Evolutionary conservation across 208 protist species (phyloP).

Genomic region (Acanthamoeba lenticulata): DNA sequence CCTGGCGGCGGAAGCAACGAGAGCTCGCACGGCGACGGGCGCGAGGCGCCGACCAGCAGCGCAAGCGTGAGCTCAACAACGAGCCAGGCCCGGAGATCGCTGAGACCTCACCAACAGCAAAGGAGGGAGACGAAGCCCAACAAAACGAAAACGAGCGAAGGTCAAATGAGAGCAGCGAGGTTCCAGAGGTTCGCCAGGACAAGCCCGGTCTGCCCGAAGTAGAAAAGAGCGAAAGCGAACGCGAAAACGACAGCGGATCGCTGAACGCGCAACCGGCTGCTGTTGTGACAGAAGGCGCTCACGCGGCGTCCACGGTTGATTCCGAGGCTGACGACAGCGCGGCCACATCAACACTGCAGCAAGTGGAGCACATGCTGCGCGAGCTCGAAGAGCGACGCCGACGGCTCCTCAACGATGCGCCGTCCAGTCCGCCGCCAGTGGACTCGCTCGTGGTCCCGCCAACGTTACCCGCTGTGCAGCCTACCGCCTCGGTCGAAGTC

Average conservation of each 20-base stretch:
- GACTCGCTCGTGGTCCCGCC: too few species aligned
- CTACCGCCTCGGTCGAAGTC: too few species aligned
- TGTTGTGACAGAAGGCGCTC: background rate
- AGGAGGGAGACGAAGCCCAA: background rate
- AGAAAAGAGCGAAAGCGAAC: background rate
- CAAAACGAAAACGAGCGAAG: too few species aligned
- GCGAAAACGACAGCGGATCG: background rate
- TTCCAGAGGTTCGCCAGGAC: too few species aligned
- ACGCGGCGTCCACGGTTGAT: too few species aligned
- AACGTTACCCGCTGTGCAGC: too few species aligned
- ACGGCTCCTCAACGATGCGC: background rate
- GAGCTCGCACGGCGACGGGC: background rate
- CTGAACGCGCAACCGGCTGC: too few species aligned
- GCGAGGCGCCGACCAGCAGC: background rate
- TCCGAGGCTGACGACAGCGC: background rate
- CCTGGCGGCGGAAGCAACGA: slow-evolving; percentile 8
- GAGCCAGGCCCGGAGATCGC: too few species aligned
- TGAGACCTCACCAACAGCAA: background rate
- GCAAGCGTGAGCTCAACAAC: too few species aligned
- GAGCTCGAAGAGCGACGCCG: slow-evolving; percentile 17
- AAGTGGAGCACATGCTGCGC: slow-evolving; percentile 46
- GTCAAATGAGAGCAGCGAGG: too few species aligned
- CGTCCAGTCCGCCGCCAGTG: too few species aligned
- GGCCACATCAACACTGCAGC: background rate
- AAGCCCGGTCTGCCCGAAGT: background rate